Evolutionary conservation across 306 rosid genomes (phyloP).

Genomic region (Herpetospermum pedunculosum): DNA sequence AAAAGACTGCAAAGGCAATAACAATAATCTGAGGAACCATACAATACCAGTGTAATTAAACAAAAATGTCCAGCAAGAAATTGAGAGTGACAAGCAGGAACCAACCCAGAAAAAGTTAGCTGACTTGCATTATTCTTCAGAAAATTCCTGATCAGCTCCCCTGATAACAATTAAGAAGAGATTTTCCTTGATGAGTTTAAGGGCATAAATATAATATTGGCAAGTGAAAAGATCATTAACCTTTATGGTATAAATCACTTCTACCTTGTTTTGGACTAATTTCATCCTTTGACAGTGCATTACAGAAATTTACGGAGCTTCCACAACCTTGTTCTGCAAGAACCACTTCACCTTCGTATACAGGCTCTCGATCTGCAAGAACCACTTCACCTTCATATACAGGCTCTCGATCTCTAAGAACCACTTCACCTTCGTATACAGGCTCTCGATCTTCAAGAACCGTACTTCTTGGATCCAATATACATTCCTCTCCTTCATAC

Average conservation of each 20-base stretch:
- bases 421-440: conserved; percentile 87
- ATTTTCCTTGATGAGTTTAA: conserved; percentile 7
- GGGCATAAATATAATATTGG: conserved; percentile 7
- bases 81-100: neutral
- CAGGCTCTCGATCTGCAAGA: conserved; percentile 62
- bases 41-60: conserved; percentile 9
- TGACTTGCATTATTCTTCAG: conserved; percentile 89
- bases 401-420: conserved; percentile 98
- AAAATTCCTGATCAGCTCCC: conserved; percentile 72
- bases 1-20: conserved; percentile 61
- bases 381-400: conserved; percentile 89
- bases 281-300: conserved; percentile 38
- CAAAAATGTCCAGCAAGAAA: conserved; percentile 6
- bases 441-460: conserved; percentile 61
- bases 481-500: conserved; percentile 95
- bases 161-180: conserved; percentile 31
- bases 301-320: conserved; percentile 32
- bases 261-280: conserved; percentile 69
- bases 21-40: conserved; percentile 1
- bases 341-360: conserved; percentile 88
- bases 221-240: neutral
- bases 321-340: conserved; percentile 81
- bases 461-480: conserved; percentile 37
- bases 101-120: conserved; percentile 81
- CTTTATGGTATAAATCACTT: neutral